Conservation (phyloP, 1,284 basidiomycete species). For the Trametes polyzona region DNA sequence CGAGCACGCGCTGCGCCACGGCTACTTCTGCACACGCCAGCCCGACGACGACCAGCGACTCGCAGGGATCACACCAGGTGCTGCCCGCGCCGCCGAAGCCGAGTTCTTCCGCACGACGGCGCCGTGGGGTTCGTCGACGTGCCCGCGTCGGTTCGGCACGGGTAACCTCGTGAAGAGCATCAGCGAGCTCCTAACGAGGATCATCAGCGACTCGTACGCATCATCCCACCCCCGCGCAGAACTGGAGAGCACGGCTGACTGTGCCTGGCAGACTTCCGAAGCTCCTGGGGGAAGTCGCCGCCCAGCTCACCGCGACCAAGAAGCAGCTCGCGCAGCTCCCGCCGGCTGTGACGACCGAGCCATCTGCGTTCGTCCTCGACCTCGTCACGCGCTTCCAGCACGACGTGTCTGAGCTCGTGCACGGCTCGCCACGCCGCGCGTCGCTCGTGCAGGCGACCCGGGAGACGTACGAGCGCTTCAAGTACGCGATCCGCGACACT, state of each 20-base stretch:
- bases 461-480: slow-evolving; percentile 39
- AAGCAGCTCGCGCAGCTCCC: slow-evolving; percentile 48
- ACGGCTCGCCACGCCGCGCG: slow-evolving; percentile 40
- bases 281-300: slow-evolving; percentile 41
- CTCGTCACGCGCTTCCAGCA: slow-evolving; percentile 50
- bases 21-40: slow-evolving; percentile 69
- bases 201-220: slow-evolving; percentile 58
- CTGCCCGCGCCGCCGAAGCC: slow-evolving; percentile 44
- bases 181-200: slow-evolving; percentile 52
- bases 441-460: slow-evolving; percentile 42
- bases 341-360: slow-evolving; percentile 41
- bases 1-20: slow-evolving; percentile 49
- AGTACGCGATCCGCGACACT: slow-evolving; percentile 41
- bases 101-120: slow-evolving; percentile 50
- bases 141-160: slow-evolving; percentile 56
- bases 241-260: not conserved
- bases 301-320: slow-evolving; percentile 41
- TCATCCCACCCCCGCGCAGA: not conserved
- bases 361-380: slow-evolving; percentile 48
- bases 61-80: slow-evolving; percentile 38
- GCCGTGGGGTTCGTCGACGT: slow-evolving; percentile 53
- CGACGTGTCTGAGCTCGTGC: slow-evolving; percentile 41
- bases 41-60: slow-evolving; percentile 59
- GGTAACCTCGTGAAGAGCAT: slow-evolving; percentile 55
- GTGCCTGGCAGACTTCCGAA: slow-evolving; percentile 46